Conservation (phyloP, 441 rosid genomes). For the Biscutella laevigata region DNA sequence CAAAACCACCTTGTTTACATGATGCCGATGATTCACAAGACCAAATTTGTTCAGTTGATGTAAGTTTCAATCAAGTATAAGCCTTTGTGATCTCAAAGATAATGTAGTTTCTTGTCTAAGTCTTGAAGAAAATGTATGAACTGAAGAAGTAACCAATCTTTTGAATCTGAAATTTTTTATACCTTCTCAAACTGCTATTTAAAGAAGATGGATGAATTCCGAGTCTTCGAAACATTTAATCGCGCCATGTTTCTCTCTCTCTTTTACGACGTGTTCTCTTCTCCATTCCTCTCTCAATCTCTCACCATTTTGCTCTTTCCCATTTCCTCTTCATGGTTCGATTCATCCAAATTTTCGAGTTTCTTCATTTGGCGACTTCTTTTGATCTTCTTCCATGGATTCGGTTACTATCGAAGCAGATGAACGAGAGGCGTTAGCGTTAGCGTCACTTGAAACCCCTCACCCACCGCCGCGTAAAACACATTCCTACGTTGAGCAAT, state of each 20-base stretch:
- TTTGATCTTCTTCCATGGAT: slow-evolving; percentile 21
- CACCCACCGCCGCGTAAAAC: slow-evolving; percentile 56
- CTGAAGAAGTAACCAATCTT: slow-evolving; percentile 7
- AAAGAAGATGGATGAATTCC: slow-evolving; percentile 12
- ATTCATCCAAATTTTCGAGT: slow-evolving; percentile 3
- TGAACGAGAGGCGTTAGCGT: slow-evolving; percentile 34
- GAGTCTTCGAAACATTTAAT: slow-evolving; percentile 23
- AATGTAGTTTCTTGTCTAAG: neutral
- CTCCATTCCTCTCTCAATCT: slow-evolving; percentile 33
- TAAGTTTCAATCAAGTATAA: slow-evolving; percentile 10
- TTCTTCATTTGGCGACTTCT: slow-evolving; percentile 12
- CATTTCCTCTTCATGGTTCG: slow-evolving; percentile 34
- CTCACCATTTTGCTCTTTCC: slow-evolving; percentile 21
- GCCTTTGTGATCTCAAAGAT: neutral
- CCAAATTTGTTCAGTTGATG: slow-evolving; percentile 41
- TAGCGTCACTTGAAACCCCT: slow-evolving; percentile 20
- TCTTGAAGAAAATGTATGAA: slow-evolving; percentile 6
- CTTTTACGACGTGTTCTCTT: slow-evolving; percentile 32
- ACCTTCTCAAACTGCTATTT: slow-evolving; percentile 11
- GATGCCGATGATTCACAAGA: slow-evolving; percentile 33
- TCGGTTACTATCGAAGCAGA: slow-evolving; percentile 37
- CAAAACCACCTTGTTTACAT: slow-evolving; percentile 60
- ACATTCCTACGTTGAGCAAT: slow-evolving; percentile 61
- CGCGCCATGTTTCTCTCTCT: slow-evolving; percentile 19
- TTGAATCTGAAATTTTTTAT: neutral